phyloP scores from a whole-genome alignment of 2,329 filamentous ascomycete species.

The Xylariaceae sp. region DNA sequence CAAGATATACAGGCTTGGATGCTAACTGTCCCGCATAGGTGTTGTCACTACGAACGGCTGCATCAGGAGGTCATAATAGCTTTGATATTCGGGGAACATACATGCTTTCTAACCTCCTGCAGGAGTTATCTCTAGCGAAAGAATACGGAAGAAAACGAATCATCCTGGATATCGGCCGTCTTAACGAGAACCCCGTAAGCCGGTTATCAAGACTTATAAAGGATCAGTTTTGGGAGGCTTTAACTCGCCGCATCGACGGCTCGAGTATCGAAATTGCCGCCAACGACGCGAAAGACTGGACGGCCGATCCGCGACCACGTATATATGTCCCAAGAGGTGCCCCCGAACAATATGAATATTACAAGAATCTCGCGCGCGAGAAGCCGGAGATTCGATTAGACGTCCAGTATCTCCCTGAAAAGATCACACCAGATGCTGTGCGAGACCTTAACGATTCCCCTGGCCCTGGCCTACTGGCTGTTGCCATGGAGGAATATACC shows the following conservation, averaged over 20 bases:
- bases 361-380: constrained; percentile 69
- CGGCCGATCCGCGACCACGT: constrained; percentile 75
- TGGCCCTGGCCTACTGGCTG: constrained; percentile 82
- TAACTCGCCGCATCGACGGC: constrained; percentile 86
- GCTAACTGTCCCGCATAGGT: constrained; percentile 45
- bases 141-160: constrained; percentile 86
- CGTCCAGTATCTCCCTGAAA: constrained; percentile 70
- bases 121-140: constrained; percentile 89
- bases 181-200: constrained; percentile 93
- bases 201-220: constrained; percentile 80
- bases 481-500: constrained; percentile 74
- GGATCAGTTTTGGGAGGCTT: constrained; percentile 85
- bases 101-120: constrained; percentile 92
- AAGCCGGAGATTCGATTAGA: constrained; percentile 82
- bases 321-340: constrained; percentile 85
- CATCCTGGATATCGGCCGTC: constrained; percentile 79
- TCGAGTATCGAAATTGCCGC: constrained; percentile 82
- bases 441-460: constrained; percentile 80
- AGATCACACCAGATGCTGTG: constrained; percentile 75
- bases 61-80: constrained; percentile 77
- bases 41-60: constrained; percentile 75
- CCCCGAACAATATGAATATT: constrained; percentile 86
- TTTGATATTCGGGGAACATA: constrained; percentile 94
- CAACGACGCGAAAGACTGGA: constrained; percentile 93
- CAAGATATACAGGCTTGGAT: neutral